Evolutionary conservation across 2,329 filamentous ascomycete species (phyloP).

Genomic region (Periconia sp.): DNA sequence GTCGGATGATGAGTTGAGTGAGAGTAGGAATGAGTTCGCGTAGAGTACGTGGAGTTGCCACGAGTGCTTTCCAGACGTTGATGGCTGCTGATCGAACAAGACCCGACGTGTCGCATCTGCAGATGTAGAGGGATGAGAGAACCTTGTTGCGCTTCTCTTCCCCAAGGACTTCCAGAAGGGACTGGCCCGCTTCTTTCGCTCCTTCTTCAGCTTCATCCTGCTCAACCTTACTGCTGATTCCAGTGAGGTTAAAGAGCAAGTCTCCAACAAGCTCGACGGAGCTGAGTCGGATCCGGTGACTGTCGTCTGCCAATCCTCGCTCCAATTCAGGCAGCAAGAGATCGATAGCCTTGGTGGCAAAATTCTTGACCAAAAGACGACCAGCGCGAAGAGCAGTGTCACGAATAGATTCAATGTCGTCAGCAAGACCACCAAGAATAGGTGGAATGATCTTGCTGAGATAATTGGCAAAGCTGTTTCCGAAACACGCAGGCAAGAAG

Average conservation of each 20-base stretch:
- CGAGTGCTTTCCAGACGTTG: conserved; percentile 94
- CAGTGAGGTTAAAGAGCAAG: conserved; percentile 94
- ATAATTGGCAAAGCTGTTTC: conserved; percentile 97
- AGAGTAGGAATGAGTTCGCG: conserved; percentile 95
- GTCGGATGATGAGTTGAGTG: conserved; percentile 90
- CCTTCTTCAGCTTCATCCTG: conserved; percentile 78
- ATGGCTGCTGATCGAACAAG: conserved; percentile 88
- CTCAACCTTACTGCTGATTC: conserved; percentile 78
- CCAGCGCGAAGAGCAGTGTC: conserved; percentile 95
- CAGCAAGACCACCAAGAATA: conserved; percentile 89
- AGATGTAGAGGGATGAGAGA: conserved; percentile 94
- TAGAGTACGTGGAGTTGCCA: conserved; percentile 86
- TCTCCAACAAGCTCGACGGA: conserved; percentile 98
- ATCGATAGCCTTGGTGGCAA: conserved; percentile 91
- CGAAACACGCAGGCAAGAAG: conserved; percentile 97
- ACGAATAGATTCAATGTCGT: conserved; percentile 93
- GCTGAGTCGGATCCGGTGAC: conserved; percentile 94
- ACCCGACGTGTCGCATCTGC: conserved; percentile 92
- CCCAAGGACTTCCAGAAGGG: conserved; percentile 90
- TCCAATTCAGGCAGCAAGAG: conserved; percentile 92
- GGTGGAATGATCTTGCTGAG: conserved; percentile 93
- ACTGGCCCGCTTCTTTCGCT: conserved; percentile 83
- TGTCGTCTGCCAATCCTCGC: conserved; percentile 94
- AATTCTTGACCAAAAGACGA: conserved; percentile 95
- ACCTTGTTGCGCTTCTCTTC: conserved; percentile 97